phyloP scores from a whole-genome alignment of 2,329 filamentous ascomycete species.

The Elsinoe necatrix region DNA sequence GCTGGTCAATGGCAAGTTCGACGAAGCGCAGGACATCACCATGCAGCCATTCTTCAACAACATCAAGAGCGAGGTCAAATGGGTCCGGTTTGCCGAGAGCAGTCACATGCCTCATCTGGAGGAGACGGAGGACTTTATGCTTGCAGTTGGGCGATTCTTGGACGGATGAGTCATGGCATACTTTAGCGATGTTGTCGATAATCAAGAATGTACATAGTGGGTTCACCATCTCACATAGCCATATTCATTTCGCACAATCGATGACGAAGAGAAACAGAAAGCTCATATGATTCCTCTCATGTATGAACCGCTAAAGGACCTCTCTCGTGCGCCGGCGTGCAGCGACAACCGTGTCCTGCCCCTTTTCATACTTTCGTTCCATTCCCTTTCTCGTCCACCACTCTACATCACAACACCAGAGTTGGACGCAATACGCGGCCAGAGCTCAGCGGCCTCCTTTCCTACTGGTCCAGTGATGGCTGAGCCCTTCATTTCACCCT shows the following conservation, averaged over 20 bases:
- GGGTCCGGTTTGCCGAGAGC: conserved; percentile 31
- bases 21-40: conserved; percentile 32
- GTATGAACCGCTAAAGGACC: conserved; percentile 14
- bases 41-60: conserved; percentile 31
- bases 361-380: background rate
- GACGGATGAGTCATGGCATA: background rate
- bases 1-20: conserved; percentile 37
- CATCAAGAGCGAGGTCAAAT: conserved; percentile 34
- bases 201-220: background rate
- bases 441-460: conserved; percentile 99
- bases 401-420: conserved; percentile 99
- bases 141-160: conserved; percentile 30
- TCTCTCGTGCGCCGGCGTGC: conserved; percentile 6
- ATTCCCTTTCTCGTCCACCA: background rate
- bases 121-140: conserved; percentile 31
- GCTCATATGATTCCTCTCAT: conserved; percentile 6
- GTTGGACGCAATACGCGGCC: conserved; percentile 99
- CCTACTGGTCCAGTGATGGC: conserved; percentile 98
- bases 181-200: background rate
- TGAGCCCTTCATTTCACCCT: conserved; percentile 99
- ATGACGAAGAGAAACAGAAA: background rate
- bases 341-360: background rate
- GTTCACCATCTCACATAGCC: background rate
- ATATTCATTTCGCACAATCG: background rate
- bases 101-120: conserved; percentile 33